Conservation (phyloP, 768 basidiomycete genomes). For the Russula sp. region DNA sequence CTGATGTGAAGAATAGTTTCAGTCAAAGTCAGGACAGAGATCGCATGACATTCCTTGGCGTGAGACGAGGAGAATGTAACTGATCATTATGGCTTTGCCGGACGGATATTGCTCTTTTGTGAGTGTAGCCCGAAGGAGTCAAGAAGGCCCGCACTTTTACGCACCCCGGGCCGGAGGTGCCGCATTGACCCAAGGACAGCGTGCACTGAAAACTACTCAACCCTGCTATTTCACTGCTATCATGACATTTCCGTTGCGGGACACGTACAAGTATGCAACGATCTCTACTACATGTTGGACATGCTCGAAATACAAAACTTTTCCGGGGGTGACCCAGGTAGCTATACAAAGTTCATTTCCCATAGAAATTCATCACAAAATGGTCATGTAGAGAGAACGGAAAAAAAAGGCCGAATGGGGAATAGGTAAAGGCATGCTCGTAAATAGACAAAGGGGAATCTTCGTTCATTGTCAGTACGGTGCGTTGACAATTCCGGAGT, state of each 20-base stretch:
- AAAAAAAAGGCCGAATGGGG: background rate
- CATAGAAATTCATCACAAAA: conserved; percentile 2
- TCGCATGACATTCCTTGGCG: conserved; percentile 58
- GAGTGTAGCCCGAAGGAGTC: background rate
- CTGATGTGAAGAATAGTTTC: conserved; percentile 34
- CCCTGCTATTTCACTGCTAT: background rate
- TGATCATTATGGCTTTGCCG: conserved; percentile 51
- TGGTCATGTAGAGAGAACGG: conserved; percentile 2
- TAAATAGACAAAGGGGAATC: background rate
- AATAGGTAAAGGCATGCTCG: conserved; percentile 1
- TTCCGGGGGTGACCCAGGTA: background rate
- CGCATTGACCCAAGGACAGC: background rate
- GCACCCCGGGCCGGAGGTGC: background rate
- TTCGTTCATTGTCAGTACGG: conserved; percentile 13
- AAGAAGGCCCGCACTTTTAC: no score
- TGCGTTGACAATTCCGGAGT: conserved; percentile 22
- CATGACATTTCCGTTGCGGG: background rate
- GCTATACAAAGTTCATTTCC: conserved; percentile 5
- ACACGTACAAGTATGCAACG: conserved; percentile 1
- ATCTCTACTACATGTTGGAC: conserved; percentile 7
- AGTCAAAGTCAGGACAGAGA: background rate
- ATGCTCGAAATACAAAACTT: conserved; percentile 5
- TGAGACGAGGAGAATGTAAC: conserved; percentile 90
- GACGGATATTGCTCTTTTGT: background rate
- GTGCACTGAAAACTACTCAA: background rate